A percentile compares a stretch with the other conserved stretches of the same genome.
Evolutionary conservation across 805 yeast genomes (phyloP).

Genomic region (Monosporozyma siamensis): DNA sequence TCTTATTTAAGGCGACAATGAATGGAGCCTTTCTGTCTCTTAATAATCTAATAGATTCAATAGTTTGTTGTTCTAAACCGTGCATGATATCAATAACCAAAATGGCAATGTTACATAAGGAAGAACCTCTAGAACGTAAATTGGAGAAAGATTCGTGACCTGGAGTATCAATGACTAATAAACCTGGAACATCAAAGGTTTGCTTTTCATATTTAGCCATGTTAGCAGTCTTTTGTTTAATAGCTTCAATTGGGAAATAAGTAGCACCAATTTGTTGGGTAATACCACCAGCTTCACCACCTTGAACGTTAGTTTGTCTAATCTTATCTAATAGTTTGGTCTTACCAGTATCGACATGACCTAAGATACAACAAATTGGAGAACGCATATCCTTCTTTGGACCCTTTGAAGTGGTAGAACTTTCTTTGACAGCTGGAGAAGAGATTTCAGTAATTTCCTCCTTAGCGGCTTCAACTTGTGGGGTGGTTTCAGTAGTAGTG

Average conservation of each 20-base stretch:
- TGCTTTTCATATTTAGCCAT: conserved; percentile 82
- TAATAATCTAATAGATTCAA: conserved; percentile 84
- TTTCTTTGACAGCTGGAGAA: conserved; percentile 20
- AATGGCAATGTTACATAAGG: conserved; percentile 97
- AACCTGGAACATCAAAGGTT: conserved; percentile 91
- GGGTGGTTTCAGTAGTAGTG: conserved; percentile 9
- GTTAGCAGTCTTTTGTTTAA: conserved; percentile 80
- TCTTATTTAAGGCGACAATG: conserved; percentile 92
- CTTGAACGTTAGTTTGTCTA: conserved; percentile 98
- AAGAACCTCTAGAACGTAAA: conserved; percentile 97
- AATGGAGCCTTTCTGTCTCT: conserved; percentile 98
- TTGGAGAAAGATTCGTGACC: conserved; percentile 99
- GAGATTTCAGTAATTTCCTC: conserved; percentile 22
- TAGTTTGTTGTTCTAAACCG: conserved; percentile 95
- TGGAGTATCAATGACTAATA: conserved; percentile 94
- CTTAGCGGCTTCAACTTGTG: conserved; percentile 23
- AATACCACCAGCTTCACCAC: conserved; percentile 99
- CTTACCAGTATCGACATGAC: conserved; percentile 99
- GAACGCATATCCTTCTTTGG: conserved; percentile 66
- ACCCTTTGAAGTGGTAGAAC: conserved; percentile 5
- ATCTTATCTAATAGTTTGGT: conserved; percentile 93
- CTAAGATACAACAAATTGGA: conserved; percentile 97
- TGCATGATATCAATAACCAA: conserved; percentile 98
- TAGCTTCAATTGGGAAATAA: conserved; percentile 94
- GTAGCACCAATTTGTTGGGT: conserved; percentile 99